Percentiles rank a stretch among this genome's conserved stretches.
These are phyloP conservation scores for Alisma plantagoaquatica DNA, from an alignment of 106 monocot genomes.

Conservation along the genomic window DNA sequence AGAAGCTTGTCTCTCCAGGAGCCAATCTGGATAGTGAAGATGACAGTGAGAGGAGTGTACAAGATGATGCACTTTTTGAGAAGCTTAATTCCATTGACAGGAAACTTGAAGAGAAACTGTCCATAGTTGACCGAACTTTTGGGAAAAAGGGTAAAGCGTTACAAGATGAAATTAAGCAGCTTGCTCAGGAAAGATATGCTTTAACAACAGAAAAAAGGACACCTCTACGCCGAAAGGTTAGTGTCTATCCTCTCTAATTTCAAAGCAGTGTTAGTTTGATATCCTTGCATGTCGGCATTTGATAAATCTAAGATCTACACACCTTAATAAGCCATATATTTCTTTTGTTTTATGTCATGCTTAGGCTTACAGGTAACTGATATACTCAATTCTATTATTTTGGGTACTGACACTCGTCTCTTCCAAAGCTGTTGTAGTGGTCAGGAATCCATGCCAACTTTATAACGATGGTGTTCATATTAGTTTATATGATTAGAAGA, in stretches of 20 bases:
- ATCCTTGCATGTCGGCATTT: no score
- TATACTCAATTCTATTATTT: no score
- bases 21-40: slow-evolving; percentile 33
- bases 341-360: no score
- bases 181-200: slow-evolving; percentile 89
- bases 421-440: no score
- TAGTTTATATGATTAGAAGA: no score
- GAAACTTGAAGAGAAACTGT: slow-evolving; percentile 75
- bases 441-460: no score
- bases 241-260: slow-evolving; percentile 1
- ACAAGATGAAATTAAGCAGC: slow-evolving; percentile 76
- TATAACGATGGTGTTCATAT: no score
- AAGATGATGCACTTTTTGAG: slow-evolving; percentile 56
- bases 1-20: slow-evolving; percentile 45
- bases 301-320: no score
- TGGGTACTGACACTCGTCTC: no score
- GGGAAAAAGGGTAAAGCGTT: slow-evolving; percentile 92
- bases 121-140: slow-evolving; percentile 78
- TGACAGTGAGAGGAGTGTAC: slow-evolving; percentile 59
- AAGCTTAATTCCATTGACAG: slow-evolving; percentile 82
- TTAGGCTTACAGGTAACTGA: no score
- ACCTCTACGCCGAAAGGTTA: slow-evolving; percentile 87
- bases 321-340: no score
- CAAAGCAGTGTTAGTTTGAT: no score
- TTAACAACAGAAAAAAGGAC: slow-evolving; percentile 70